Percentiles rank a stretch among this genome's conserved stretches.
These are phyloP conservation scores for Serpula lacrymans DNA, from an alignment of 768 basidiomycete genomes.

Conservation along the genomic window DNA sequence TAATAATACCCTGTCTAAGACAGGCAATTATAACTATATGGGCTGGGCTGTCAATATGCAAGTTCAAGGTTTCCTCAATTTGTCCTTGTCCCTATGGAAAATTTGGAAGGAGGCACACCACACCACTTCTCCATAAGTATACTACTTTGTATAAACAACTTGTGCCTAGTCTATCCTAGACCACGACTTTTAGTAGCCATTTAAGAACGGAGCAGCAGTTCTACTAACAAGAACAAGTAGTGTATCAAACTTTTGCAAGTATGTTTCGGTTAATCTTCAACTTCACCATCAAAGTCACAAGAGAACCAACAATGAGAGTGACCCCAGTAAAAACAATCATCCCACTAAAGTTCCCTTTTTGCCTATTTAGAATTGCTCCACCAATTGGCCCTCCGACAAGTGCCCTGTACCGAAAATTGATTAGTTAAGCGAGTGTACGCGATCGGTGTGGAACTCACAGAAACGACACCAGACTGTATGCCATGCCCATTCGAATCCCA, in stretches of 20 bases:
- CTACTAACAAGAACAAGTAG: too few species aligned
- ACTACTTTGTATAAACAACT: too few species aligned
- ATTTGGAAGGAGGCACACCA: too few species aligned
- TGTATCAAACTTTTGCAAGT: neutral
- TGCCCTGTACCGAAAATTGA: neutral
- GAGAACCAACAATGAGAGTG: neutral
- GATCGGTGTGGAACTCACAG: neutral
- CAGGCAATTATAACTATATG: too few species aligned
- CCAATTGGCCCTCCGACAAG: neutral
- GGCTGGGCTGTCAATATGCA: too few species aligned
- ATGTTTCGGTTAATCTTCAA: neutral
- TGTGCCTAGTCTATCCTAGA: too few species aligned
- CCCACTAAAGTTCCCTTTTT: neutral
- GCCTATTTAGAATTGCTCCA: neutral
- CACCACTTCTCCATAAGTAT: too few species aligned
- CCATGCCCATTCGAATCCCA: neutral
- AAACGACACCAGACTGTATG: neutral
- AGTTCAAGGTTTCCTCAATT: too few species aligned
- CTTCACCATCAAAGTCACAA: neutral
- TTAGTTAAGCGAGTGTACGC: neutral
- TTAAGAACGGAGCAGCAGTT: too few species aligned
- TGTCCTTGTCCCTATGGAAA: too few species aligned
- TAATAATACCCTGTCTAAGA: too few species aligned
- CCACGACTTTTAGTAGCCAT: too few species aligned
- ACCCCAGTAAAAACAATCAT: neutral